Conservation (phyloP, 2,329 filamentous ascomycete genomes). For the Fusarium pseudoanthophilum region DNA sequence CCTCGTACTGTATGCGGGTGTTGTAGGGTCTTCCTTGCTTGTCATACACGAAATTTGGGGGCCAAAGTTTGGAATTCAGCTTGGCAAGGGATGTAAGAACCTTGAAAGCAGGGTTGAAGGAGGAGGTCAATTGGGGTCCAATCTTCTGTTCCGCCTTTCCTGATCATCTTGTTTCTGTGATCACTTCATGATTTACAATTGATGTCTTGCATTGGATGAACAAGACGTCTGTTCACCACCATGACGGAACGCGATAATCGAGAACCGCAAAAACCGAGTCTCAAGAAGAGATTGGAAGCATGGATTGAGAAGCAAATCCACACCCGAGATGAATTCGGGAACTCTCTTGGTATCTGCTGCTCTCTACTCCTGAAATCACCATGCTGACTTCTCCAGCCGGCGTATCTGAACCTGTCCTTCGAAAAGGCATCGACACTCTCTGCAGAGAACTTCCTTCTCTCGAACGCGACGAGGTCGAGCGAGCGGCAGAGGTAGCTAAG, state of each 20-base stretch:
- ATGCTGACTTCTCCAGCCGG: constrained; percentile 1
- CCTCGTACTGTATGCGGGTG: background rate
- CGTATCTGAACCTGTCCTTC: constrained; percentile 3
- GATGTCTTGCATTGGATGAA: background rate
- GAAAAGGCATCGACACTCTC: background rate
- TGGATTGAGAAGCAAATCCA: constrained; percentile 19
- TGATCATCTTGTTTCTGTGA: background rate
- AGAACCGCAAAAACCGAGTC: background rate
- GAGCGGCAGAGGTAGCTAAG: constrained; percentile 21
- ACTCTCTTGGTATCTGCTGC: background rate
- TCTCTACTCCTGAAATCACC: background rate
- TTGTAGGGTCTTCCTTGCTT: constrained; percentile 11
- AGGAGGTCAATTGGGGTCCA: background rate
- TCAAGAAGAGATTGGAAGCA: background rate
- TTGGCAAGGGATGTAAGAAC: background rate
- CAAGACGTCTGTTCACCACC: background rate
- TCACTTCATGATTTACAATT: background rate
- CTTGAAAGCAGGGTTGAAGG: background rate
- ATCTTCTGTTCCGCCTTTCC: background rate
- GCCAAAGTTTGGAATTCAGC: constrained; percentile 1
- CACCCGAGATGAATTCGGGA: constrained; percentile 16
- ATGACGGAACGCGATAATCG: constrained; percentile 3
- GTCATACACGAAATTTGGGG: background rate
- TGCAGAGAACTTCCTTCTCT: constrained; percentile 8
- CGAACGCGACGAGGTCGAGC: background rate